Evolutionary conservation across 805 yeast genomes (phyloP), one percentile per base, ranked within the genome.

Genomic region (Suhomyces tanzawaensis): DNA sequence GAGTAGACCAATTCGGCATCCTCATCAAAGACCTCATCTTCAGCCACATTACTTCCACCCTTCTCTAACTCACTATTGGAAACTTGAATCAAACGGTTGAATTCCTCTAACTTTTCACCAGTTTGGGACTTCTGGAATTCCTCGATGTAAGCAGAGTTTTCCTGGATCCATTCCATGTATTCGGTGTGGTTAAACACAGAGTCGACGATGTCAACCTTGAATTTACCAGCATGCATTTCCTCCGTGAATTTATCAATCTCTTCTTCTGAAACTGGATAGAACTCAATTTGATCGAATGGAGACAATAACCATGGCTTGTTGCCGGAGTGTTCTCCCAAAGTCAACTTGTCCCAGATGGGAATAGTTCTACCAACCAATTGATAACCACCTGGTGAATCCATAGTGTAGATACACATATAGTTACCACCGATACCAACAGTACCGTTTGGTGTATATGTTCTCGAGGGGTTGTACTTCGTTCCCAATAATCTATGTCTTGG

Each of bases 381-480:
- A 66, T 91, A 91, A 22, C 99, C 99, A 66, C 99, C 99, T 33
- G 99, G 99, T 18, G 96, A 88, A 49, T 88, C 95, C 91, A 91
- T 90, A 22, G 98, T 88, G 65, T 91, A 91, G 52, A 91, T 90
- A 70, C 98, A 91, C 98, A 91, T 90, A 74, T 89, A 93, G 86
- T 85, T 88, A 52, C 99, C 98, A 46, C 99, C 99, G 58, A 93
- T 82, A 56, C 99, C 99, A 45, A 91, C 98, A 25, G 93, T 85
- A 50, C 99, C 99, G 57, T 88, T 87, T 27, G 96, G 96, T 2
- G 99, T 91, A 69, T 75, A 90, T 1, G 97, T 87, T 71, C 99
- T 79, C 11, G 96, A 85, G 27, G 99, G 99, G 59, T 91, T 91
- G 68, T 91, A 93, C 66, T 91, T 91, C 21, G 96, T 76, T 27